Evolutionary conservation across 768 basidiomycete species (phyloP), one percentile per base, ranked within the genome.

Genomic region (Tubosaeta sp.): DNA sequence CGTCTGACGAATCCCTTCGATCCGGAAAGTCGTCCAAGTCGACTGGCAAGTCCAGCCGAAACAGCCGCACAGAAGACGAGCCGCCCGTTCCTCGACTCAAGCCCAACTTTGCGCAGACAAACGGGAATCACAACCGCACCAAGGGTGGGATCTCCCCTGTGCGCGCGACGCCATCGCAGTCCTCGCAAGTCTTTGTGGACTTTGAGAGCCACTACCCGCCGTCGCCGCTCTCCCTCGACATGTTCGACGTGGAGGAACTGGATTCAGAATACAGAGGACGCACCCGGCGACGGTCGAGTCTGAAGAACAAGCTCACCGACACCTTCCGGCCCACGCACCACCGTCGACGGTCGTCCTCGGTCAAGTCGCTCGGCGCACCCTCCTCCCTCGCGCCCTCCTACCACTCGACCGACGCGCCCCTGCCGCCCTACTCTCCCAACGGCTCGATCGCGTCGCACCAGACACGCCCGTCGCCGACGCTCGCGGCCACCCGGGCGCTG

Each of bases 401-500:
- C 42, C 49, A 66, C 35, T 54, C 62, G 48, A 33, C 57, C 8
- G 59, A 67, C 17, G 51, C 52, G 9, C 56, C 59, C 14, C 52
- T 65, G 1, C 61, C 65, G 4, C 58, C 63, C 1, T 67, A 63
- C 39, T 57, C 60, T 2, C 11, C 57, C 25, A 58, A 63, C 1
- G 59, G 64, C 7, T 42, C 63, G 16, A 27, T 41, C 4, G 7
- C 58, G 16, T 52, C 46, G 6, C 53, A 55, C 29, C 62, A 61
- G 38, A 27, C 52, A 3, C 66, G 57, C 2, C 58, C 70, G 7
- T 60, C 69, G 4, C 56, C 60, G 1, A 49, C 62, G 19, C 69
- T 62, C 6, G 50, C 62, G 1, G 57, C 65, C n/a, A 68, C 69
- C 0, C 78, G 74, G 0, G 75, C 79, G 33, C 76, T 84, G 49